Percentiles rank a stretch among this genome's conserved stretches.
Evolutionary conservation across 192 early-diverging fungal genomes (phyloP).

Genomic region (Podila minutissima): DNA sequence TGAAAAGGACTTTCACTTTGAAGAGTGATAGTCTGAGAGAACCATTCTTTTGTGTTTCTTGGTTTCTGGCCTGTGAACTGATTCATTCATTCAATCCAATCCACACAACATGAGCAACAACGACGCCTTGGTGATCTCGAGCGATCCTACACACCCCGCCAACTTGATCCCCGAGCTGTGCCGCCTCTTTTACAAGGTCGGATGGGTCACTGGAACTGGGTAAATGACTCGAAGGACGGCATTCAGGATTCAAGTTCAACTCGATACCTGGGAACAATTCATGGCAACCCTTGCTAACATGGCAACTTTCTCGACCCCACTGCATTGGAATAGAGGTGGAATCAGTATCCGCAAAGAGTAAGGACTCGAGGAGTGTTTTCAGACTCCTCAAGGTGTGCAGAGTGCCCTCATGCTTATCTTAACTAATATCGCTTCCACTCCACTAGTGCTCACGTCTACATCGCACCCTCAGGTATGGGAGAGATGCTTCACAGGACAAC

Average conservation of each 20-base stretch:
- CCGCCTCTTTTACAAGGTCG: slow-evolving; percentile 85
- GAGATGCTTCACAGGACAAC: neutral
- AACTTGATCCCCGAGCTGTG: slow-evolving; percentile 96
- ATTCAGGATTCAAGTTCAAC: too few relatives aligned
- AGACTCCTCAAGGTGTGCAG: neutral
- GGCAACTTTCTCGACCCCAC: too few relatives aligned
- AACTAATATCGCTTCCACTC: neutral
- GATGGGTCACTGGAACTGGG: slow-evolving; percentile 98
- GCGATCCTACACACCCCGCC: slow-evolving; percentile 73
- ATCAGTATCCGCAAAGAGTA: slow-evolving; percentile 83
- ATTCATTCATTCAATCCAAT: neutral
- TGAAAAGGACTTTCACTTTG: too few relatives aligned
- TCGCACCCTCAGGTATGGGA: slow-evolving; percentile 78
- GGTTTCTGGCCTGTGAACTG: too few relatives aligned
- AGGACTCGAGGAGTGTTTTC: slow-evolving; percentile 1
- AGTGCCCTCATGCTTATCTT: neutral
- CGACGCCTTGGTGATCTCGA: slow-evolving; percentile 62
- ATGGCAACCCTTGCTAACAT: neutral
- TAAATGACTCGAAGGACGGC: slow-evolving; percentile 16
- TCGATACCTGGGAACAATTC: neutral
- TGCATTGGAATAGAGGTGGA: slow-evolving; percentile 63
- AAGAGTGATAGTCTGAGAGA: too few relatives aligned
- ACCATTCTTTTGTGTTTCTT: too few relatives aligned
- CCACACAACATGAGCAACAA: slow-evolving; percentile 24
- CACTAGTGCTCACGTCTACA: slow-evolving; percentile 74